A percentile compares a stretch with the other conserved stretches of the same genome.
Conservation (phyloP, 202 grass and related monocot species). For the Carex sylvatica region DNA sequence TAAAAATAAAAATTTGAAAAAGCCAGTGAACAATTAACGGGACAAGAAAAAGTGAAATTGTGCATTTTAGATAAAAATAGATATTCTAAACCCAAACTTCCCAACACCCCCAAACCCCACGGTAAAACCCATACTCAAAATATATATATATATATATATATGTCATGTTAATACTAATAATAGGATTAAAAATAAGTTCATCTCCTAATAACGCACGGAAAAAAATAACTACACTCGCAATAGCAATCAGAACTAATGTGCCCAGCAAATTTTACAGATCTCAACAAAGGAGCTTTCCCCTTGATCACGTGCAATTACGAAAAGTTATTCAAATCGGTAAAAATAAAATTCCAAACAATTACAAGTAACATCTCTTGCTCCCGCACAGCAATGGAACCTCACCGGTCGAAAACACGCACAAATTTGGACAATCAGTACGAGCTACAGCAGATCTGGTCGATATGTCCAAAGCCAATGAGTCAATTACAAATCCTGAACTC, state of each 20-base stretch:
- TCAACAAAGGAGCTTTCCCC: conserved; percentile 11
- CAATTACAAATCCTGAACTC: conserved; percentile 22
- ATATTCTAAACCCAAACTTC: not conserved
- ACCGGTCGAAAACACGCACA: not conserved
- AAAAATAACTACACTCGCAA: conserved; percentile 10
- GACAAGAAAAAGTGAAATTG: not conserved
- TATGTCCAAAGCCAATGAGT: not conserved
- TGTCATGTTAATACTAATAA: conserved; percentile 9
- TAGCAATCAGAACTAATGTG: not conserved
- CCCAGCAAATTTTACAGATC: conserved; percentile 20
- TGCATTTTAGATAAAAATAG: conserved; percentile 11
- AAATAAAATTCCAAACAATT: not conserved
- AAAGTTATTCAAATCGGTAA: conserved; percentile 4
- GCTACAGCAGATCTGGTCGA: conserved; percentile 16
- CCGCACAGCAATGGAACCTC: not conserved
- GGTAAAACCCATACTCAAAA: not conserved
- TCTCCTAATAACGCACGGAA: conserved; percentile 4
- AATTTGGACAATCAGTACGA: conserved; percentile 8
- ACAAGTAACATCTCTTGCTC: conserved; percentile 15
- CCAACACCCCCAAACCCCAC: not conserved
- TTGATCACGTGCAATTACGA: conserved; percentile 27
- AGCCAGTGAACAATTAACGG: not conserved
- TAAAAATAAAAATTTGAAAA: not conserved
- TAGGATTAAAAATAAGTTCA: conserved; percentile 3
- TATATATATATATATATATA: not conserved